Evolutionary conservation across 805 yeast species (phyloP).

Genomic region (Myxozyma melibiosi): DNA sequence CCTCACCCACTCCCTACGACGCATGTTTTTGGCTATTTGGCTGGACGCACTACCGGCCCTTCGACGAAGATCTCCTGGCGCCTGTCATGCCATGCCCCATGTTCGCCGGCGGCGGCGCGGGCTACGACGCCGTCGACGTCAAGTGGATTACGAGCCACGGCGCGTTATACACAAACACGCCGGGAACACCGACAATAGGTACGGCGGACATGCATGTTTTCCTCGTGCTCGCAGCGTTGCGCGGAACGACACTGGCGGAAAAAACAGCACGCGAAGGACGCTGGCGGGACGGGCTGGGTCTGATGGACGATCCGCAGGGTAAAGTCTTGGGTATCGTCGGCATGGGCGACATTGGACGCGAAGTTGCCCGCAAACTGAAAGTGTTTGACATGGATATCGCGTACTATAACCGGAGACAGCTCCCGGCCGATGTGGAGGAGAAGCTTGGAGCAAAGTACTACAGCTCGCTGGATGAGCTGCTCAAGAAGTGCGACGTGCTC

Average conservation of each 20-base stretch:
- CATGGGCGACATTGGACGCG: conserved; percentile 65
- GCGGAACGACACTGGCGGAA: conserved; percentile 53
- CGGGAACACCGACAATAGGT: conserved; percentile 54
- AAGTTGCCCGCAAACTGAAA: conserved; percentile 53
- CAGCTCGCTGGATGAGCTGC: conserved; percentile 53
- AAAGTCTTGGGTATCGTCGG: conserved; percentile 61
- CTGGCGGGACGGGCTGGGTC: conserved; percentile 45
- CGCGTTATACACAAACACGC: conserved; percentile 57
- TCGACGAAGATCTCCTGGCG: conserved; percentile 49
- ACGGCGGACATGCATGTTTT: conserved; percentile 62
- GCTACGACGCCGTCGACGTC: conserved; percentile 57
- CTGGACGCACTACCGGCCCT: conserved; percentile 45
- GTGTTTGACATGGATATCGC: conserved; percentile 55
- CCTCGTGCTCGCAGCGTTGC: conserved; percentile 53
- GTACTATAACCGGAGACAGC: conserved; percentile 55
- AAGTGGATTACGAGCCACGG: conserved; percentile 46
- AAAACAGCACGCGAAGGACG: conserved; percentile 48
- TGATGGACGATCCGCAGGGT: conserved; percentile 37
- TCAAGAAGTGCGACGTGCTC: conserved; percentile 53
- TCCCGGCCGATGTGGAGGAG: conserved; percentile 52
- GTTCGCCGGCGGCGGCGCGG: conserved; percentile 52
- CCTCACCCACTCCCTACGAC: conserved; percentile 44
- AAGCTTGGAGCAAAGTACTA: conserved; percentile 42
- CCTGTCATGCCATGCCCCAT: conserved; percentile 49
- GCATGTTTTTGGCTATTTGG: conserved; percentile 50